phyloP scores from a whole-genome alignment of 2,329 filamentous ascomycete species.

The Ascochyta fabae region DNA sequence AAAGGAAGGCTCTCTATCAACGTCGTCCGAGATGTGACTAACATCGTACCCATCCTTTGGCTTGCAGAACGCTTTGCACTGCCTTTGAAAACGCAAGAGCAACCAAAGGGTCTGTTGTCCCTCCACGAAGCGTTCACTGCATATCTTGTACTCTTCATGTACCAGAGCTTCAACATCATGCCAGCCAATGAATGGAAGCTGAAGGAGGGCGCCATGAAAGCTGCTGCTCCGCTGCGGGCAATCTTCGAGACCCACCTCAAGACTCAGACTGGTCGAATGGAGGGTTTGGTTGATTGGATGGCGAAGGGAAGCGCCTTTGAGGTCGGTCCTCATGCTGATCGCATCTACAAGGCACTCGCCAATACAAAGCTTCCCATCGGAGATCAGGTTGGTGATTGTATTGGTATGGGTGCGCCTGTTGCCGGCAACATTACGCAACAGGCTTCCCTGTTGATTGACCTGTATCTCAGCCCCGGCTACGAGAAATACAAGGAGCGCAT shows the following conservation, averaged over 20 bases:
- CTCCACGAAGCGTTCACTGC: constrained; percentile 58
- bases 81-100: constrained; percentile 68
- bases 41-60: constrained; percentile 69
- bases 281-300: constrained; percentile 59
- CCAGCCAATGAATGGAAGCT: constrained; percentile 58
- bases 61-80: constrained; percentile 69
- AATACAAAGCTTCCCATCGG: constrained; percentile 55
- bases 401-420: constrained; percentile 58
- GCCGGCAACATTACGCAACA: constrained; percentile 61
- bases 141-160: constrained; percentile 69
- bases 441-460: constrained; percentile 60
- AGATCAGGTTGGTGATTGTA: constrained; percentile 59
- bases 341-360: constrained; percentile 59
- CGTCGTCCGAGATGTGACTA: constrained; percentile 70
- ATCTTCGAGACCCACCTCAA: constrained; percentile 70
- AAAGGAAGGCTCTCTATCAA: constrained; percentile 56
- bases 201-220: constrained; percentile 53
- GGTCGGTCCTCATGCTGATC: constrained; percentile 59
- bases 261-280: constrained; percentile 63
- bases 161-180: constrained; percentile 62
- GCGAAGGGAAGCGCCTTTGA: constrained; percentile 61
- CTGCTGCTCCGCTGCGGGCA: constrained; percentile 69
- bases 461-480: constrained; percentile 59
- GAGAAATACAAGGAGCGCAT: constrained; percentile 60
- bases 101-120: constrained; percentile 63